These are phyloP conservation scores for Metschnikowia bowlesiae DNA, from an alignment of 805 yeast species.

Conservation along the genomic window DNA sequence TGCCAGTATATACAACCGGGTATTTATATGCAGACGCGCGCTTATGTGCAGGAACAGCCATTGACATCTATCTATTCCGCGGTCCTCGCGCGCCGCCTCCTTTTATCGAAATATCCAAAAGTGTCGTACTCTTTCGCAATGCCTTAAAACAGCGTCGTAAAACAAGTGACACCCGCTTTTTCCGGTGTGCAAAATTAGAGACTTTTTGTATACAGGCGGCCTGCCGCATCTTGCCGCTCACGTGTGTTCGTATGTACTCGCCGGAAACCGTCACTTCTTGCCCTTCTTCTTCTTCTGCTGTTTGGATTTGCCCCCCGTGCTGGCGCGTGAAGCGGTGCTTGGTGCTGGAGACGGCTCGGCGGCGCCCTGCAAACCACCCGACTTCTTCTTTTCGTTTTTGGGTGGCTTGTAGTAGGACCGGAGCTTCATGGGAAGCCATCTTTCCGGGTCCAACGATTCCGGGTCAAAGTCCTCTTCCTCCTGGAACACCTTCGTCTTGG, in stretches of 20 bases:
- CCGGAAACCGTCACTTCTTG: constrained; percentile 11
- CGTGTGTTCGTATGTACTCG: not conserved
- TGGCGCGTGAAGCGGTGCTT: constrained; percentile 20
- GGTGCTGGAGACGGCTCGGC: constrained; percentile 18
- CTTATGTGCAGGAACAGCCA: fast-evolving
- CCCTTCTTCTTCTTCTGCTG: constrained; percentile 20
- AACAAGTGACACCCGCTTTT: too few species aligned
- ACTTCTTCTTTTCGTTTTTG: constrained; percentile 17
- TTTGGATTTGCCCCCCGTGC: constrained; percentile 18
- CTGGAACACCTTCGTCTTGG: constrained; percentile 13
- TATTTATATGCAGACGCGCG: too few species aligned
- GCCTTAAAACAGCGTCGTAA: too few species aligned
- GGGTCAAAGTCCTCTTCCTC: constrained; percentile 12
- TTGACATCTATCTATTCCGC: too few species aligned
- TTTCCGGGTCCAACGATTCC: constrained; percentile 48
- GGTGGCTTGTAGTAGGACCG: constrained; percentile 80
- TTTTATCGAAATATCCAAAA: too few species aligned
- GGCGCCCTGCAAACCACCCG: constrained; percentile 19
- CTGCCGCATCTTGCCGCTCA: not conserved
- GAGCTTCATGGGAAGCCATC: constrained; percentile 90
- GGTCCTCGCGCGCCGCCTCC: too few species aligned
- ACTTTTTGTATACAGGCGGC: too few species aligned
- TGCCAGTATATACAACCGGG: too few species aligned
- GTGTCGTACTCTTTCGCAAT: too few species aligned
- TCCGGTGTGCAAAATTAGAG: too few species aligned